These are phyloP conservation scores for Hymenoscyphus repandus DNA, from an alignment of 2,329 filamentous ascomycete species.

Conservation along the genomic window DNA sequence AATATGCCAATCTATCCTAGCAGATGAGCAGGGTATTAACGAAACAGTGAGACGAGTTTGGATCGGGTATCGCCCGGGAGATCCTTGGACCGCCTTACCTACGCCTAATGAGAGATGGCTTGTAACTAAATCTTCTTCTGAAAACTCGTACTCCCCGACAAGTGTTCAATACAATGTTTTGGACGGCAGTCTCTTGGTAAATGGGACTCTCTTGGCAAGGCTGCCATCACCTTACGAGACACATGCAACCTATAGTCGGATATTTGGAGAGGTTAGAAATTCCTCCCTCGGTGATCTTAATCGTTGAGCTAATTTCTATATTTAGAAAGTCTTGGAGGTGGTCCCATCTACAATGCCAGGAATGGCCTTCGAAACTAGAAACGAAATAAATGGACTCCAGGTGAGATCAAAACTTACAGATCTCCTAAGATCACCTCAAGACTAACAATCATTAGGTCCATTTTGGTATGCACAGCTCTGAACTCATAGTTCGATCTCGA, in stretches of 20 bases:
- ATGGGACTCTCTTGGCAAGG: conserved; percentile 43
- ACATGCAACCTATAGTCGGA: conserved; percentile 14
- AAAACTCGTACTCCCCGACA: conserved; percentile 10
- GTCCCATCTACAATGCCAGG: conserved; percentile 31
- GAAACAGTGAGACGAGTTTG: conserved; percentile 24
- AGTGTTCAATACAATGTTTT: conserved; percentile 35
- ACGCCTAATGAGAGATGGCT: conserved; percentile 33
- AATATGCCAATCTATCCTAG: conserved; percentile 17
- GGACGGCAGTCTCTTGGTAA: conserved; percentile 45
- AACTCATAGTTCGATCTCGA: conserved; percentile 29
- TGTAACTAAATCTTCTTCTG: conserved; percentile 16
- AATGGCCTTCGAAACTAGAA: conserved; percentile 34
- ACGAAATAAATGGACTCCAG: conserved; percentile 24
- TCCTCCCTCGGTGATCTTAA: background rate
- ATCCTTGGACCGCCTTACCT: conserved; percentile 23
- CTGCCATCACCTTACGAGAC: conserved; percentile 41
- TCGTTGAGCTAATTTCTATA: background rate
- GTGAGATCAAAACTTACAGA: conserved; percentile 19
- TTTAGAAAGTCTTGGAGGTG: conserved; percentile 27
- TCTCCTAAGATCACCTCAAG: background rate
- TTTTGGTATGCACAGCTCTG: conserved; percentile 22
- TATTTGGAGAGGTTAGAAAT: conserved; percentile 17
- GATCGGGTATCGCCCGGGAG: conserved; percentile 25
- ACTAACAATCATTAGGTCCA: conserved; percentile 29
- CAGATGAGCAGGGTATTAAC: conserved; percentile 21